Evolutionary conservation across 768 basidiomycete genomes (phyloP).

Genomic region (Sporobolomyces phaffii): DNA sequence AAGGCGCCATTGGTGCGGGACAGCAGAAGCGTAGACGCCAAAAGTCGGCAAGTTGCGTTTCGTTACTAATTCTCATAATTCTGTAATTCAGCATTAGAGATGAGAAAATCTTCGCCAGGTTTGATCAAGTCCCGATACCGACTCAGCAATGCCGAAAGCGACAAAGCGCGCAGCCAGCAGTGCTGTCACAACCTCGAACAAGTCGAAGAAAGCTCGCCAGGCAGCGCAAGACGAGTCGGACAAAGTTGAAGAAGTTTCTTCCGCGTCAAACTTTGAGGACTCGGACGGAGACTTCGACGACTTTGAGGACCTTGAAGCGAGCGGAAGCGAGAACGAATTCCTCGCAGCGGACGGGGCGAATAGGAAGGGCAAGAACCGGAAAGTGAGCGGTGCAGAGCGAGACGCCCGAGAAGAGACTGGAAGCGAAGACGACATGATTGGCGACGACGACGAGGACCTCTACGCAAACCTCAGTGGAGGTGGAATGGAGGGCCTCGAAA

Average conservation of each 20-base stretch:
- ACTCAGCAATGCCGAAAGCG: slow-evolving; percentile 7
- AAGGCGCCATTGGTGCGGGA: background rate
- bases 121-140: too few species aligned
- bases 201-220: slow-evolving; percentile 22
- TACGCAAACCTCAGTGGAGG: slow-evolving; percentile 16
- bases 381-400: too few species aligned
- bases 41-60: background rate
- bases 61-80: too few species aligned
- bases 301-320: slow-evolving; percentile 20
- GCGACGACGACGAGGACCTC: slow-evolving; percentile 36
- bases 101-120: too few species aligned
- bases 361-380: slow-evolving; percentile 5
- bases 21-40: background rate
- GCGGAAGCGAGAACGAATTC: slow-evolving; percentile 25
- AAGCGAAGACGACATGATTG: slow-evolving; percentile 35
- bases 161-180: background rate
- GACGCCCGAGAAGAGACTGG: too few species aligned
- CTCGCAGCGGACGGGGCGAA: slow-evolving; percentile 20
- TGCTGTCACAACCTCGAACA: background rate
- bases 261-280: slow-evolving; percentile 10
- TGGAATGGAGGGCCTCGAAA: slow-evolving; percentile 3
- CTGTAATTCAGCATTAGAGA: too few species aligned
- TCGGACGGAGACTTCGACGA: slow-evolving; percentile 34
- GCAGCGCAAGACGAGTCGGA: background rate
- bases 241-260: background rate